Conservation (phyloP, 345 rosid genomes). For the Syzygium grande region DNA sequence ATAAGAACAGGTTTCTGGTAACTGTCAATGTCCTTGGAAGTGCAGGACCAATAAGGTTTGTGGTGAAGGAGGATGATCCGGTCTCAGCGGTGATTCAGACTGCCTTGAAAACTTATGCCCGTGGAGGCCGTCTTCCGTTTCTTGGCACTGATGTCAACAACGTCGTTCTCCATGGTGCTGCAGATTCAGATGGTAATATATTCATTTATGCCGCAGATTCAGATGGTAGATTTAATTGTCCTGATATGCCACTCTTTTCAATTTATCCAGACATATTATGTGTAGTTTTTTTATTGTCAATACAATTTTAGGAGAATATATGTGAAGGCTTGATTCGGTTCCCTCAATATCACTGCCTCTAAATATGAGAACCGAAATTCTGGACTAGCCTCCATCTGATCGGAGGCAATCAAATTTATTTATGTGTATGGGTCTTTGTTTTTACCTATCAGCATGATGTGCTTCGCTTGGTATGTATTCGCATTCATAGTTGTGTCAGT, state of each 20-base stretch:
- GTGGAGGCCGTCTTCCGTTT: slow-evolving; percentile 74
- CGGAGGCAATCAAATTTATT: not conserved
- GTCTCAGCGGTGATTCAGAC: slow-evolving; percentile 53
- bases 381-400: not conserved
- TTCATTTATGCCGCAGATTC: not conserved
- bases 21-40: slow-evolving; percentile 67
- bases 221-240: not conserved
- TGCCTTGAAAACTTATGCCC: slow-evolving; percentile 60
- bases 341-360: not conserved
- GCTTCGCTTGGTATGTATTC: not conserved
- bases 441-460: not conserved
- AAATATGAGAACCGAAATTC: not conserved
- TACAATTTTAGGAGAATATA: not conserved
- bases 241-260: not conserved
- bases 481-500: not conserved
- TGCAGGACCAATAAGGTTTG: slow-evolving; percentile 66
- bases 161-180: slow-evolving; percentile 41
- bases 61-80: slow-evolving; percentile 45
- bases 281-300: not conserved
- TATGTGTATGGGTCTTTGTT: not conserved
- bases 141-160: slow-evolving; percentile 45
- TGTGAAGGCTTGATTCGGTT: not conserved
- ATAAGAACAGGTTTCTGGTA: slow-evolving; percentile 44
- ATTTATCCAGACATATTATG: not conserved
- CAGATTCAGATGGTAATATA: slow-evolving; percentile 25